A percentile compares a stretch with the other conserved stretches of the same genome.
Conservation (phyloP, 805 yeast genomes). For the Millerozyma miso region DNA sequence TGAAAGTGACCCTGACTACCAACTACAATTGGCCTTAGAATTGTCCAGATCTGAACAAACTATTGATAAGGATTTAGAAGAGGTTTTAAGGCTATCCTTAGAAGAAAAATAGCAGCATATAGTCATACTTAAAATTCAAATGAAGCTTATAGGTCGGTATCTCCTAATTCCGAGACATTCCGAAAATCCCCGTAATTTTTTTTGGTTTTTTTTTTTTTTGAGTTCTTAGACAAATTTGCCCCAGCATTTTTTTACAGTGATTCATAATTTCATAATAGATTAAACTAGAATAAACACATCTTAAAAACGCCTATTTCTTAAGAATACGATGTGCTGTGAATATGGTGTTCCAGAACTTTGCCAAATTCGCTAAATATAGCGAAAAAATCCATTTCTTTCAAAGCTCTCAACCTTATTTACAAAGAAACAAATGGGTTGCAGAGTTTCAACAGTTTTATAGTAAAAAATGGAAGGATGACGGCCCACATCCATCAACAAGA, state of each 20-base stretch:
- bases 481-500: conserved; percentile 18
- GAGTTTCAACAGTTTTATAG: conserved; percentile 8
- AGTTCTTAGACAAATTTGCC: neutral
- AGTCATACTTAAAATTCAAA: neutral
- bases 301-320: neutral
- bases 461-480: conserved; percentile 10
- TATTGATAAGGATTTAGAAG: conserved; percentile 13
- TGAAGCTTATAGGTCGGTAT: neutral
- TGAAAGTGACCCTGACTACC: conserved; percentile 22
- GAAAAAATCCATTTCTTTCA: conserved; percentile 12
- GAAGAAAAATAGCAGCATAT: conserved; percentile 4
- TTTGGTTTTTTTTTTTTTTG: neutral
- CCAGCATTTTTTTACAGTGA: neutral
- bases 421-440: conserved; percentile 4
- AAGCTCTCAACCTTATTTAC: conserved; percentile 14
- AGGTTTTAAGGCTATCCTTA: conserved; percentile 15
- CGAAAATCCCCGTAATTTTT: neutral
- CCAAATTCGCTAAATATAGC: conserved; percentile 9
- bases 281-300: neutral
- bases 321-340: neutral
- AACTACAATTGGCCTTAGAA: conserved; percentile 21
- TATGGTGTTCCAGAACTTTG: conserved; percentile 12
- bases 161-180: neutral
- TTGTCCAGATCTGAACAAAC: conserved; percentile 9
- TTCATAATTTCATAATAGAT: neutral